Evolutionary conservation across 768 basidiomycete genomes (phyloP), one percentile per base, ranked within the genome.

Genomic region (Amanita rimosa): DNA sequence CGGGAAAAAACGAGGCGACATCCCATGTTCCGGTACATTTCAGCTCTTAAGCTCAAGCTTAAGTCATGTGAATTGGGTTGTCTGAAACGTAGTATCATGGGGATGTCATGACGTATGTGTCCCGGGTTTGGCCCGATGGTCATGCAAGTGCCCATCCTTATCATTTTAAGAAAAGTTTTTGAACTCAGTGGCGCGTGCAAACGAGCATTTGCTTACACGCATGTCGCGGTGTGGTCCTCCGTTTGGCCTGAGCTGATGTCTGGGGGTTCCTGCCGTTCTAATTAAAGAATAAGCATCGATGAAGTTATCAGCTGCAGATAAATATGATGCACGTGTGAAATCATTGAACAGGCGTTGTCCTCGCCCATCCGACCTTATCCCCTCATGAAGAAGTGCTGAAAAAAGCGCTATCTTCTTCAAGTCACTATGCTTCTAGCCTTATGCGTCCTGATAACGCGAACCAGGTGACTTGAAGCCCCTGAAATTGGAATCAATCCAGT

Each of bases 51-150:
- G 22, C 45, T 46, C 45, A 46, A 45, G n/a, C 45, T 35, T 16
- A 35, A 4, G 22, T 14, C 45, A 35, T 46, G 34, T 46, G 45
- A 35, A 24, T 46, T 37, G 34, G 14, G n/a, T 44, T 44, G 43
- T 44, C 8, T n/a, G 10, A 33, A 44, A 29, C 24, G 43, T 31
- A 13, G 22, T n/a, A 14, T 7, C 14, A 10, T 36, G 34, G 7
- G n/a, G 13, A 21, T 9, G 9, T 34, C 13, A 11, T 36, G 17
- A 46, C n/a, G 29, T 11, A 3, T 26, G 14, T 27, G 8, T 27
- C 13, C 40, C 40, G n/a, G 40, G 21, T 13, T 41, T 24, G 21
- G 21, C 21, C 5, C 21, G 22, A 26, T 5, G 9, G n/a, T 26
- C 3, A 41, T 22, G 24, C 14, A 41, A 4, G 11, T 41, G n/a